Conservation (phyloP, 2,329 filamentous ascomycete genomes). For the Lachnellula arida region DNA sequence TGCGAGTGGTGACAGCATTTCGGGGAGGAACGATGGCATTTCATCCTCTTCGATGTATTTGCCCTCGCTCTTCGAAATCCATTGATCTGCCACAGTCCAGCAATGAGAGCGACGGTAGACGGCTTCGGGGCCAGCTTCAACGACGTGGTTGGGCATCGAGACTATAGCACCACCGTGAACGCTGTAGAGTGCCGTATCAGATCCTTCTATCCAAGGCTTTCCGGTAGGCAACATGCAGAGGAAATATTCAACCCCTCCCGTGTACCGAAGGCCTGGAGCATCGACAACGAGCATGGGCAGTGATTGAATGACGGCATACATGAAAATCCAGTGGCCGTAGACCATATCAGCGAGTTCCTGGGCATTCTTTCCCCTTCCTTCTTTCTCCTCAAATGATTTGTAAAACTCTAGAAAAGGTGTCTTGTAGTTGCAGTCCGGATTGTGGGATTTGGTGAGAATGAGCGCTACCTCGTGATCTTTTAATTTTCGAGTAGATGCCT, state of each 20-base stretch:
- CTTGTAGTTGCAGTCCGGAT: constrained; percentile 61
- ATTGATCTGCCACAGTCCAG: constrained; percentile 60
- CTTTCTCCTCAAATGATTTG: constrained; percentile 65
- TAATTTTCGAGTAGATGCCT: constrained; percentile 65
- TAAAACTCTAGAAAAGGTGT: constrained; percentile 66
- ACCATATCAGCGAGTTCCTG: constrained; percentile 67
- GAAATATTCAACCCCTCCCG: constrained; percentile 75
- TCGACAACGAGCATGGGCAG: constrained; percentile 75
- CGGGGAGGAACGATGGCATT: neutral
- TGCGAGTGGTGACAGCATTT: constrained; percentile 19
- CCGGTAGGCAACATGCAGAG: constrained; percentile 71
- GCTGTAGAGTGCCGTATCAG: constrained; percentile 67
- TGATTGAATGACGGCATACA: constrained; percentile 73
- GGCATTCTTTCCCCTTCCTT: constrained; percentile 58
- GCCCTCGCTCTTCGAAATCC: constrained; percentile 34
- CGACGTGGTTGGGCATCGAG: constrained; percentile 56
- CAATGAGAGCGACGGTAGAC: constrained; percentile 66
- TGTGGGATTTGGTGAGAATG: constrained; percentile 76
- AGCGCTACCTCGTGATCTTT: constrained; percentile 74
- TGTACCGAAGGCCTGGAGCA: constrained; percentile 63
- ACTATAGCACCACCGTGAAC: constrained; percentile 63
- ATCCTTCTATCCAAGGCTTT: constrained; percentile 69
- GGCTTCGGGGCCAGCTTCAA: constrained; percentile 59
- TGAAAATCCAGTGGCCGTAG: constrained; percentile 75
- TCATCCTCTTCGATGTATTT: neutral